Conservation (phyloP, 768 basidiomycete genomes). For the Pholiota molesta region DNA sequence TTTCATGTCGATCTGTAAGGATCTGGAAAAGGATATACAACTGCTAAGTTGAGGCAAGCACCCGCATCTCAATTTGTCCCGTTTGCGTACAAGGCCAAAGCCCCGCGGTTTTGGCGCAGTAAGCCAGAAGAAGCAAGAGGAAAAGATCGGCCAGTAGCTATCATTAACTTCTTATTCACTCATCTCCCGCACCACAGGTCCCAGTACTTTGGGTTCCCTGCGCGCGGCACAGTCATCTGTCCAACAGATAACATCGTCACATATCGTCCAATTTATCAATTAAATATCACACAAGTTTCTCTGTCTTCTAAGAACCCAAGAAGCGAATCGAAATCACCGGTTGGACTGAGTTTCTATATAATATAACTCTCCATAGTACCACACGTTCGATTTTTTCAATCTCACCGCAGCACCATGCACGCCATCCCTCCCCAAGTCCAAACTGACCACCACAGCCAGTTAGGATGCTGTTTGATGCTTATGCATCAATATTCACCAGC, state of each 20-base stretch:
- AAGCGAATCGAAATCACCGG: too few species aligned
- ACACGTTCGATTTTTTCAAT: too few species aligned
- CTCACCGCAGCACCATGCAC: background rate
- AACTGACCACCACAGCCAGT: background rate
- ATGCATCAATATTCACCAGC: background rate
- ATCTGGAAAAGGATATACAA: constrained; percentile 23
- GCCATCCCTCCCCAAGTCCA: background rate
- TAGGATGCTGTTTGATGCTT: background rate
- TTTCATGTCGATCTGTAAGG: constrained; percentile 16
- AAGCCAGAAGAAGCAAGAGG: constrained; percentile 24
- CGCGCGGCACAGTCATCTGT: constrained; percentile 1
- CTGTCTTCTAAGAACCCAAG: constrained; percentile 16
- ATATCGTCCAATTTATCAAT: constrained; percentile 16
- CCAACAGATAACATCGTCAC: constrained; percentile 11
- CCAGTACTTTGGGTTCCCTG: constrained; percentile 4
- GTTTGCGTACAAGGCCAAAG: background rate
- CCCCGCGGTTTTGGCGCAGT: constrained; percentile 39
- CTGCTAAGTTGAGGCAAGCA: constrained; percentile 14
- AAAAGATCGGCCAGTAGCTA: too few species aligned
- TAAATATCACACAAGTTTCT: constrained; percentile 11
- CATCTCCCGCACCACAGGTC: background rate
- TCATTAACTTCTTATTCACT: background rate
- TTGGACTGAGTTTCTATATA: too few species aligned
- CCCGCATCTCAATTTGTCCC: constrained; percentile 10
- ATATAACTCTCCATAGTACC: too few species aligned